Percentiles rank a stretch among this genome's conserved stretches.
Conservation (phyloP, 116 monocot genomes). For the Papilionanthe hybrid region DNA sequence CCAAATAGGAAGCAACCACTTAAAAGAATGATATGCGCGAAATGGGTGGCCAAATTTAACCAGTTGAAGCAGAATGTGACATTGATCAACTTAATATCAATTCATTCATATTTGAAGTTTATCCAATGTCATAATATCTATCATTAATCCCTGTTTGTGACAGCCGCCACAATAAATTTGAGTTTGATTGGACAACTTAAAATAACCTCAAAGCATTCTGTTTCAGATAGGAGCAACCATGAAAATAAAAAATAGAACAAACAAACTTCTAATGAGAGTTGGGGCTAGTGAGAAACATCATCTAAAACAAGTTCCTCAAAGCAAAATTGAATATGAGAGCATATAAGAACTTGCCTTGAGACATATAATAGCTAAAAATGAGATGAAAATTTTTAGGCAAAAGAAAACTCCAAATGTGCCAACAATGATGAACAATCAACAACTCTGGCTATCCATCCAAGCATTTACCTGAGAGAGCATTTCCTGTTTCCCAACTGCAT, state of each 20-base stretch:
- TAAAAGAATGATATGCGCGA: background rate
- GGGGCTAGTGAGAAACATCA: background rate
- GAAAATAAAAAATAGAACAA: background rate
- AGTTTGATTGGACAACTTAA: background rate
- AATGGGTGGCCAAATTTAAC: background rate
- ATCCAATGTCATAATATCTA: background rate
- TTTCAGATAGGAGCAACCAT: background rate
- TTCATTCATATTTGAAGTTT: background rate
- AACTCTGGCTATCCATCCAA: background rate
- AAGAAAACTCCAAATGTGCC: too few relatives aligned
- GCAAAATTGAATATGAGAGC: background rate
- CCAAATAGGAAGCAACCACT: background rate
- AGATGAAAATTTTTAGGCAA: too few relatives aligned
- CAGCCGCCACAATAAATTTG: background rate
- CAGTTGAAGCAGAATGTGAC: background rate
- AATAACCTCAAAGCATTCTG: background rate
- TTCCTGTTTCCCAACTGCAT: constrained; percentile 82
- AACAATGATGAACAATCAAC: too few relatives aligned
- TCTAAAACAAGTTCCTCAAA: background rate
- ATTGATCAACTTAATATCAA: background rate
- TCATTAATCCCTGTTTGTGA: background rate
- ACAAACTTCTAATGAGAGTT: background rate
- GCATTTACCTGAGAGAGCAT: constrained; percentile 83
- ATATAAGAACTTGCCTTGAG: background rate
- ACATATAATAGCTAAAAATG: too few relatives aligned